A percentile compares a stretch with the other conserved stretches of the same genome.
phyloP scores from a whole-genome alignment of 2,329 filamentous ascomycete genomes.

The Cladosporium sp. region DNA sequence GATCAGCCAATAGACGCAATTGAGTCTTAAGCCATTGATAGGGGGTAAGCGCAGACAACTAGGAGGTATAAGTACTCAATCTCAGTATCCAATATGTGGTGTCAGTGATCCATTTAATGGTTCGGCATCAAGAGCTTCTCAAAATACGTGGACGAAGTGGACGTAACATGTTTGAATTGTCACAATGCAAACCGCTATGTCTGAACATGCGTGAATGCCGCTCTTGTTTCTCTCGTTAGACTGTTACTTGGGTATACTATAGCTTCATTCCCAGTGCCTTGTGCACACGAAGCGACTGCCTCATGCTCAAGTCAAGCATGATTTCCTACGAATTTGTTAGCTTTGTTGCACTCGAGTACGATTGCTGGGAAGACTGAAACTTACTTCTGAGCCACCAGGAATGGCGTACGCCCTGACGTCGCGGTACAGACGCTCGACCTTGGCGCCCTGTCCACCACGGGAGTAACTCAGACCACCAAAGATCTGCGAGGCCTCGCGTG shows the following conservation, averaged over 20 bases:
- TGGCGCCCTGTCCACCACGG: slow-evolving; percentile 89
- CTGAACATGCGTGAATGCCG: not conserved
- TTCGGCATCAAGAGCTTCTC: not conserved
- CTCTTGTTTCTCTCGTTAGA: not conserved
- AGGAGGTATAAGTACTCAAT: not conserved
- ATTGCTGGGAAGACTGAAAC: slow-evolving; percentile 91
- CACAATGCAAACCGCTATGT: not conserved
- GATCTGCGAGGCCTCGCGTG: slow-evolving; percentile 93
- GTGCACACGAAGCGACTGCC: slow-evolving; percentile 84
- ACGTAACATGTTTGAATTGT: not conserved
- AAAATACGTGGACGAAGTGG: not conserved
- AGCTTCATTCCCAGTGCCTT: slow-evolving; percentile 95
- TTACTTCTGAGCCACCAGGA: slow-evolving; percentile 93
- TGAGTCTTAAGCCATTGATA: not conserved
- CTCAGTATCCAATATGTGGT: not conserved
- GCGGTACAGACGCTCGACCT: slow-evolving; percentile 91
- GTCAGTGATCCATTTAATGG: no score
- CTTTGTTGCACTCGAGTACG: not conserved
- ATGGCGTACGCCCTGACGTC: slow-evolving; percentile 95
- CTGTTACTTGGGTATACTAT: slow-evolving; percentile 49
- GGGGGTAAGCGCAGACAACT: no score
- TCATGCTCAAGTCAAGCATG: slow-evolving; percentile 94
- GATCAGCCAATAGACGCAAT: not conserved
- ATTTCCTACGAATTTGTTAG: slow-evolving; percentile 64
- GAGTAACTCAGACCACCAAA: slow-evolving; percentile 93